Evolutionary conservation across 371 early-diverging fungal species (phyloP), one percentile per base, ranked within the genome.

Genomic region (Quaeritorhiza haematococci): DNA sequence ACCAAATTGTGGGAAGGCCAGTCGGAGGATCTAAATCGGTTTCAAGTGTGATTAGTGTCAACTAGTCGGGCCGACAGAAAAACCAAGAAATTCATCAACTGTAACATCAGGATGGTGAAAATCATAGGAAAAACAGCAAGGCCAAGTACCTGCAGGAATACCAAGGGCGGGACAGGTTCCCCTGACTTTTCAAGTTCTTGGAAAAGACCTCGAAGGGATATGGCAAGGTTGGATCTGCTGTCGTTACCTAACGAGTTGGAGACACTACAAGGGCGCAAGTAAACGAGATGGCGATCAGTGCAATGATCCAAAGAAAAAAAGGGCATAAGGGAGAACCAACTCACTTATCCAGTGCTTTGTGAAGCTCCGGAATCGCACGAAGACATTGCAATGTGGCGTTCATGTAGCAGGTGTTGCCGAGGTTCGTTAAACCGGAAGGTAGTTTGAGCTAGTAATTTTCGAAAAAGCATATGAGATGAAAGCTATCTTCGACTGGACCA

Each of bases 321-420:
- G 19, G 19, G 13, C 38, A 13, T 38, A 13, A 13, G 19, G 13
- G 19, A 13, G 38, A 13, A 38, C 13, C 13, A 1, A 55, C 55
- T 15, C 70, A 85, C 76, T 68, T 69, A 33, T 80, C 66, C 48
- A 93, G 59, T 0, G 85, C 78, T 3, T 48, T 49, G 48, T 82
- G 80, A 29, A 99, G 78, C 68, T 96, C 93, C 1, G 92, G 91
- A 33, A 96, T 87, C 0, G 83, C 87, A 26, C 89, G 82, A 19
- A 99, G 75, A 58, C 95, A 94, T 71, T 99, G 99, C n/a, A 99
- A 67, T 1, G 95, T 88, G 1, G 97, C 84, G 71, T 96, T 98
- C 93, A 98, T 88, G 64, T 96, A 99, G 73, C 99, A 99, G 0
- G 98, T 99, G 74, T 99, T 98, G 19, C 99, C 98, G 33, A 96